Percentiles rank a stretch among this genome's conserved stretches.
phyloP scores from a whole-genome alignment of 1,284 basidiomycete genomes.

The Pseudozyma hubeiensis region DNA sequence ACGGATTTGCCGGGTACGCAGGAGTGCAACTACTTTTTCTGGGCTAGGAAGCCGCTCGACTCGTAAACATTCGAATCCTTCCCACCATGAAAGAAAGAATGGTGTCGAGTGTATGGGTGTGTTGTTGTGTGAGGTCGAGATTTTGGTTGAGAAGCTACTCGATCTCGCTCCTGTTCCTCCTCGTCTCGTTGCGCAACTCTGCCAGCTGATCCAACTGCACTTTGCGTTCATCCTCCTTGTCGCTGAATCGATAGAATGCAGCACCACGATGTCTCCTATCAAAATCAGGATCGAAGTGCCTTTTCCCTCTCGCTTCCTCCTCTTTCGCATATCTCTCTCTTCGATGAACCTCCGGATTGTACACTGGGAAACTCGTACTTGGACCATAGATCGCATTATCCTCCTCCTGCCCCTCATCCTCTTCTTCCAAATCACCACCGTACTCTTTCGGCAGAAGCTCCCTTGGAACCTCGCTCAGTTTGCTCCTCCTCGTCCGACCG shows the following conservation, averaged over 20 bases:
- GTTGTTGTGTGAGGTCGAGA: too few relatives aligned
- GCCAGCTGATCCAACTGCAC: slow-evolving; percentile 83
- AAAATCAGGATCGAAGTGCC: slow-evolving; percentile 82
- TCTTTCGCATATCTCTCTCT: neutral
- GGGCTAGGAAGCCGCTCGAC: slow-evolving; percentile 59
- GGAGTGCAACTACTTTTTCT: slow-evolving; percentile 67
- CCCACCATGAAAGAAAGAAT: too few relatives aligned
- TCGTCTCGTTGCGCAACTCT: slow-evolving; percentile 77
- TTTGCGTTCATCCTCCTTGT: slow-evolving; percentile 79
- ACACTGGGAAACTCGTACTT: slow-evolving; percentile 79
- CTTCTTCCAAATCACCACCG: slow-evolving; percentile 44
- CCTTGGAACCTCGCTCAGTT: slow-evolving; percentile 81
- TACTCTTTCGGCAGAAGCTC: slow-evolving; percentile 72
- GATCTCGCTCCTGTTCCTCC: neutral
- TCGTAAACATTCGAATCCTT: neutral
- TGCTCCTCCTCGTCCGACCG: slow-evolving; percentile 78
- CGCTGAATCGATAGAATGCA: slow-evolving; percentile 87
- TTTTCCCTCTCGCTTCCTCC: neutral
- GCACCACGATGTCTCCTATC: slow-evolving; percentile 90
- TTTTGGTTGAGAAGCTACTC: too few relatives aligned
- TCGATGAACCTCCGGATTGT: slow-evolving; percentile 72
- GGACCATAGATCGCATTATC: slow-evolving; percentile 56
- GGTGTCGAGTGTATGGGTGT: too few relatives aligned
- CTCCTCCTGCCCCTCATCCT: slow-evolving; percentile 2
- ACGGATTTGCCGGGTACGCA: slow-evolving; percentile 43